Conservation (phyloP, 805 yeast species). For the Teunomyces tritomae region DNA sequence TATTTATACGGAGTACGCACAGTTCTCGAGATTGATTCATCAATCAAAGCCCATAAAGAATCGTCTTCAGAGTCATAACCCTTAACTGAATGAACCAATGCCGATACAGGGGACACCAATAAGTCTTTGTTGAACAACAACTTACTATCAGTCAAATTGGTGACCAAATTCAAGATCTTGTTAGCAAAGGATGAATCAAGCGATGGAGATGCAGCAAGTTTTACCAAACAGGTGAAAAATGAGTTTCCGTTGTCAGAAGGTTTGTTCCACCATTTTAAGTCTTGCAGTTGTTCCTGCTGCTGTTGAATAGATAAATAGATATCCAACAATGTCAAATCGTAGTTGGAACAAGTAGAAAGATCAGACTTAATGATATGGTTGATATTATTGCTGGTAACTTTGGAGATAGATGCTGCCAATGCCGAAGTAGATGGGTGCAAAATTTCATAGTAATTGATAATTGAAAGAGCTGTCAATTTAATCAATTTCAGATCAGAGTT, state of each 20-base stretch:
- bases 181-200: constrained; percentile 16
- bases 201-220: constrained; percentile 30
- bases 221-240: constrained; percentile 63
- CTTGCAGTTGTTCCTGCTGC: constrained; percentile 43
- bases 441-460: constrained; percentile 39
- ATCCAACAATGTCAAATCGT: constrained; percentile 59
- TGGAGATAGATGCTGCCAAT: constrained; percentile 16
- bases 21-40: constrained; percentile 72
- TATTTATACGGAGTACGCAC: constrained; percentile 81
- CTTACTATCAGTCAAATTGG: constrained; percentile 48
- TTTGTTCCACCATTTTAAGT: constrained; percentile 79
- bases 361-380: constrained; percentile 13
- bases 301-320: constrained; percentile 53
- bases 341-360: constrained; percentile 31
- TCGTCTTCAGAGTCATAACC: neutral
- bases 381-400: constrained; percentile 16
- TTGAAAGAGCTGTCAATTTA: constrained; percentile 45
- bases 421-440: constrained; percentile 29
- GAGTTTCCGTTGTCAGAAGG: constrained; percentile 43
- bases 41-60: constrained; percentile 62
- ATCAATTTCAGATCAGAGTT: constrained; percentile 40
- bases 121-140: constrained; percentile 52
- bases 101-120: constrained; percentile 52
- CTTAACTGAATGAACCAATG: constrained; percentile 34
- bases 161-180: constrained; percentile 51